These are phyloP conservation scores for Serendipita vermifera DNA, from an alignment of 768 basidiomycete species.

Conservation along the genomic window DNA sequence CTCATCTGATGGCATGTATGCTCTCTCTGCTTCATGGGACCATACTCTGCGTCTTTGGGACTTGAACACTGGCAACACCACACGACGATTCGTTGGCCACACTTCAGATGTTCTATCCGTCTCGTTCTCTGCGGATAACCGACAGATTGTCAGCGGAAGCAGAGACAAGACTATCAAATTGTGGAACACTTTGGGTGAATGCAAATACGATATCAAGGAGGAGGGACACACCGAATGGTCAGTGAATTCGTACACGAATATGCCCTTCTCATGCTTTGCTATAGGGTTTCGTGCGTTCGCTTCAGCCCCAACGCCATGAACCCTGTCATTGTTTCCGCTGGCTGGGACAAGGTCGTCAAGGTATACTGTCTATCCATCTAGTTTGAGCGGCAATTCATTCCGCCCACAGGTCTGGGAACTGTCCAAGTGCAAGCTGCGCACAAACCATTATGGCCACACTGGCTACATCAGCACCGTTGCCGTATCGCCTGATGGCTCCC, in stretches of 20 bases:
- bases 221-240: constrained; percentile 95
- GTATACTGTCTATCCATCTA: constrained; percentile 34
- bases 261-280: background rate
- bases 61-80: constrained; percentile 92
- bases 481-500: constrained; percentile 96
- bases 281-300: constrained; percentile 95
- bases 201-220: constrained; percentile 99
- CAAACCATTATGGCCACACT: constrained; percentile 99
- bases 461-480: constrained; percentile 99
- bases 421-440: constrained; percentile 99
- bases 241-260: constrained; percentile 11
- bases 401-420: constrained; percentile 91
- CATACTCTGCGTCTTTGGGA: constrained; percentile 99
- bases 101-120: constrained; percentile 96
- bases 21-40: constrained; percentile 98
- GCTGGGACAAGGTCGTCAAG: constrained; percentile 99
- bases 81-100: constrained; percentile 96
- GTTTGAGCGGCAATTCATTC: background rate
- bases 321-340: constrained; percentile 96
- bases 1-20: constrained; percentile 98
- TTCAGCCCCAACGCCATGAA: constrained; percentile 97
- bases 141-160: constrained; percentile 97
- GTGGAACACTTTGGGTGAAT: constrained; percentile 99
- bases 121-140: constrained; percentile 98
- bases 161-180: constrained; percentile 97